These are phyloP conservation scores for Nannochloris sp. DNA, from an alignment of 139 green algal genomes.

Conservation along the genomic window DNA sequence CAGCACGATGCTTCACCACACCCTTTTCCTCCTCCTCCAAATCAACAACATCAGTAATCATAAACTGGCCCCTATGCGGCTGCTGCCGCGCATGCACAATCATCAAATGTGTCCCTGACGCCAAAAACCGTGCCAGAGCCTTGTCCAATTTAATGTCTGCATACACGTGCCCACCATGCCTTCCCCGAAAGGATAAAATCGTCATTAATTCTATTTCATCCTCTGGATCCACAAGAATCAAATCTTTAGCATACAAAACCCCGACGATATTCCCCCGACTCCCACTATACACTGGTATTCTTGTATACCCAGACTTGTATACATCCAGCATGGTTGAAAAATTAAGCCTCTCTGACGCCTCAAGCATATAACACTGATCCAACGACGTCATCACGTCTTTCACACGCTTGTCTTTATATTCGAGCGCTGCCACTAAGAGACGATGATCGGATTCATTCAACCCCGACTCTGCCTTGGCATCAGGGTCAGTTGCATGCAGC, in stretches of 20 bases:
- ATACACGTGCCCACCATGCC: conserved; percentile 15
- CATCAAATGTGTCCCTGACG: conserved; percentile 41
- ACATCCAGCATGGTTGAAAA: conserved; percentile 41
- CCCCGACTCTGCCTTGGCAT: conserved; percentile 52
- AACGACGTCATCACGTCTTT: conserved; percentile 61
- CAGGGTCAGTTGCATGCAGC: conserved; percentile 48
- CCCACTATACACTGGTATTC: conserved; percentile 55
- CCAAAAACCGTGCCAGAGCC: conserved; percentile 34
- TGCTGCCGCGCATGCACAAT: conserved; percentile 20
- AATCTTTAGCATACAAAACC: conserved; percentile 61
- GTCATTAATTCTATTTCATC: conserved; percentile 56
- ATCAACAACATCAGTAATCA: not conserved
- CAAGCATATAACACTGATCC: conserved; percentile 74
- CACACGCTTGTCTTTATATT: conserved; percentile 72
- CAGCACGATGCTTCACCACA: not conserved
- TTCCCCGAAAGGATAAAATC: conserved; percentile 42
- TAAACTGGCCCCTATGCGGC: too few species aligned
- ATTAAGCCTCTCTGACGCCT: conserved; percentile 44
- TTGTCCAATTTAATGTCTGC: conserved; percentile 46
- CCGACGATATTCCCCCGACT: conserved; percentile 44
- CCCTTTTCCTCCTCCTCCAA: not conserved
- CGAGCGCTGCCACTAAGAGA: conserved; percentile 60
- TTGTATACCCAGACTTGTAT: conserved; percentile 30
- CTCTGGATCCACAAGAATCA: conserved; percentile 65
- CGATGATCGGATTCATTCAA: conserved; percentile 38